These are phyloP conservation scores for Arabis hirsuta DNA, from an alignment of 345 rosid species.

Conservation along the genomic window DNA sequence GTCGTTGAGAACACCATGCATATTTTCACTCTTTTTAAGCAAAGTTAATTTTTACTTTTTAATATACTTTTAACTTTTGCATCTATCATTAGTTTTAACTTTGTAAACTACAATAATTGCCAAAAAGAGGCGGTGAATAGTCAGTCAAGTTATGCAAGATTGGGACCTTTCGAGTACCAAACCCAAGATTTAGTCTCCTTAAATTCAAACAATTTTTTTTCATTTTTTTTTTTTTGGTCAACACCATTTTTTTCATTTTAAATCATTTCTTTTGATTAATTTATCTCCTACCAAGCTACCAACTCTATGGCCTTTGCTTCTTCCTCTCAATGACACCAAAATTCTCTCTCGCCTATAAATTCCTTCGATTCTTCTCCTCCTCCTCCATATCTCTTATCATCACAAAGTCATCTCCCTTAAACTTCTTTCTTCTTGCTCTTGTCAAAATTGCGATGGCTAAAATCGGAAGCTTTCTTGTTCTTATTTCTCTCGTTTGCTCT, in stretches of 20 bases:
- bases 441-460: constrained; percentile 47
- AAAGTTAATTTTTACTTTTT: neutral
- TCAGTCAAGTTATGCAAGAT: constrained; percentile 32
- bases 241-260: neutral
- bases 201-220: constrained; percentile 15
- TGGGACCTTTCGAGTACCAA: constrained; percentile 29
- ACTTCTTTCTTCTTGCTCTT: constrained; percentile 17
- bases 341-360: constrained; percentile 32
- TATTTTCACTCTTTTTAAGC: no score
- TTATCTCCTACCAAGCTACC: constrained; percentile 28
- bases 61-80: neutral
- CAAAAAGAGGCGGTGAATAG: constrained; percentile 20
- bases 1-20: neutral
- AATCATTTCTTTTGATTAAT: neutral
- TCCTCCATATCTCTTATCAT: constrained; percentile 27
- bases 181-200: constrained; percentile 27
- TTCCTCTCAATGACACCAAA: constrained; percentile 24
- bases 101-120: neutral
- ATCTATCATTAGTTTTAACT: constrained; percentile 2
- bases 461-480: constrained; percentile 41
- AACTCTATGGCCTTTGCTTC: constrained; percentile 33
- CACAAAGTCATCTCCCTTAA: constrained; percentile 5
- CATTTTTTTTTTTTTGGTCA: no score
- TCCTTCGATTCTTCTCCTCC: constrained; percentile 21
- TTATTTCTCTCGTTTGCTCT: constrained; percentile 51